These are phyloP conservation scores for Blepharisma japonicum DNA, from an alignment of 73 alveolate genomes.

Conservation along the genomic window DNA sequence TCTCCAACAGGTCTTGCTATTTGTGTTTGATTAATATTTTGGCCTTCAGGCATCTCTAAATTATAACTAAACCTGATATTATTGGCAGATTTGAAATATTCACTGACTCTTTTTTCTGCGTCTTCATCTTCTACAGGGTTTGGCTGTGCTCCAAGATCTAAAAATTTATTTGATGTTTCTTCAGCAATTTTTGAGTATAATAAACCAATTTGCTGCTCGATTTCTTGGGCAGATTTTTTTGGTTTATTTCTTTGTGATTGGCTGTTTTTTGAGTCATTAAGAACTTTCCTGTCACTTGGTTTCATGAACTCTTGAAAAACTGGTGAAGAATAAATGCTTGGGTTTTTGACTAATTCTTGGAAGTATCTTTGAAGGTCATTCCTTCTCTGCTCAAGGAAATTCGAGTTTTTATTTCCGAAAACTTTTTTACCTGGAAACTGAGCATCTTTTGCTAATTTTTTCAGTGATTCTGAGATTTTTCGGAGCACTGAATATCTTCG, in stretches of 20 bases:
- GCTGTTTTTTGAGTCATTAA: neutral
- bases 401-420: conserved; percentile 13
- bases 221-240: neutral
- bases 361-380: neutral
- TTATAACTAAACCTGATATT: too few relatives aligned
- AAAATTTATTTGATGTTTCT: neutral
- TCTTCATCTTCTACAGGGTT: neutral
- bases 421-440: conserved; percentile 7
- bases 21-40: too few relatives aligned
- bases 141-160: neutral
- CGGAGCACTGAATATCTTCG: conserved; percentile 26
- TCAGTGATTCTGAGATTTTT: conserved; percentile 1
- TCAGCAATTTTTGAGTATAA: neutral
- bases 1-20: too few relatives aligned
- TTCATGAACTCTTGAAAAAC: neutral
- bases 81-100: too few relatives aligned
- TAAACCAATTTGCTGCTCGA: neutral
- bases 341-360: neutral
- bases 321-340: neutral
- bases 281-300: neutral
- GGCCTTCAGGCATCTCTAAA: too few relatives aligned
- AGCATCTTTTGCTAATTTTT: neutral
- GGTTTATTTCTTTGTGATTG: neutral
- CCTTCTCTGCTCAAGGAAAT: neutral
- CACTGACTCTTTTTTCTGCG: too few relatives aligned